Evolutionary conservation across 2,329 filamentous ascomycete species (phyloP), one percentile per base, ranked within the genome.

Genomic region (Fusarium concolor): DNA sequence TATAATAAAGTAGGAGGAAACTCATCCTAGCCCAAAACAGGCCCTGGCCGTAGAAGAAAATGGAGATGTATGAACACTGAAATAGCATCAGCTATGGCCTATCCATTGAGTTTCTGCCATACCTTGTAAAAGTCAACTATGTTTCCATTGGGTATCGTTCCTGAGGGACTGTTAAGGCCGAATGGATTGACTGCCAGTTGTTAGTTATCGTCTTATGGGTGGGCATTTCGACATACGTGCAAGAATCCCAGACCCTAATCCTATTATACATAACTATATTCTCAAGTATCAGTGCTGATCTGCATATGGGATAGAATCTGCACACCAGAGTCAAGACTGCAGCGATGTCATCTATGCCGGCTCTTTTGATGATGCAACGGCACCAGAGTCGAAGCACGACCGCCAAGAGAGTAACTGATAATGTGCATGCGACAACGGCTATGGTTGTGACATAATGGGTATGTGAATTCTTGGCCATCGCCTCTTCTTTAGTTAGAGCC

Each of bases 1-100:
- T 50, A 14, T 63, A 67, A 12, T 72, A 71, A 0, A 72, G 67
- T 0, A 71, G 37, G 7, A 72, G 42, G 12, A 71, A 68, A 5
- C 67, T 56, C 63, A 72, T 44, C 17, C 64, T 71, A 15, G 37
- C 29, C 14, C 37, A 61, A 24, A 54, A 58, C 0, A 72, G 38
- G 5, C 47, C 56, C 11, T 46, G 38, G 8, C 53, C 17, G 35
- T 68, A 68, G 17, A 68, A 53, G 2, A 70, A 20, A 2, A 54
- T 6, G 12, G 44, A 42, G 3, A 72, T 22, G 18, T 63, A 72
- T 39, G 71, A 44, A 6, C 43, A 47, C 70, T 72, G n/a, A 14
- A 4, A 6, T 1, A 11, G n/a, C 1, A 18, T 70, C n/a, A 70
- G 46, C 5, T 1, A 5, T 5, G 4, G 12, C 15, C 8, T 3